Evolutionary conservation across 768 basidiomycete genomes (phyloP), one percentile per base, ranked within the genome.

Genomic region (Kwoniella europaea): DNA sequence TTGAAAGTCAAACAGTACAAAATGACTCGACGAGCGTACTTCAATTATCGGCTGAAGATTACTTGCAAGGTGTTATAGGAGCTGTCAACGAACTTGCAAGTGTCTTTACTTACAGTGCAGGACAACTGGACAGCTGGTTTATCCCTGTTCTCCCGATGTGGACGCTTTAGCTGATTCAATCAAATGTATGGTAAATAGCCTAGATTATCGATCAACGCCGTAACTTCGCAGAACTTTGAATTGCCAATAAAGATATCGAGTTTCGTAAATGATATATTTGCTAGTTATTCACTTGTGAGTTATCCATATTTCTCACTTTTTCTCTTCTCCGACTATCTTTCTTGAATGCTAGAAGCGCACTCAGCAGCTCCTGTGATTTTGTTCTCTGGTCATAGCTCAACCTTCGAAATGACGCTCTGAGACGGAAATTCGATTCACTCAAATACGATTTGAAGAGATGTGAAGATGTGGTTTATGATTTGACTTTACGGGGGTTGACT

Each of bases 381-480:
- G 24, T 24, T 24, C 24, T 24, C 24, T 24, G 24, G 24, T 24
- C 24, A 24, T 63, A 82, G 83, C 73, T 86, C 20, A 86, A 86
- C 66, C 79, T 86, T 16, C 83, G 85, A 68, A 86, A 86, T 71
- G 85, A 86, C 68, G 79, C 82, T 27, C 74, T 85, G 13, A 69
- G 85, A 52, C 81, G 85, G 29, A 79, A 82, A 35, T 86, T 85
- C 68, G 85, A 85, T 75, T 79, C 80, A 20, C 74, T 86, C 63
- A 85, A 86, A 72, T 86, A 85, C 76, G 85, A 85, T 62, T 74
- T 85, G 52, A 85, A 85, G 79, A 72, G 79, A 54, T 82, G 85
- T 44, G 85, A 86, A 66, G 84, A 85, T 72, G 84, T 85, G 6
- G 82, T 85, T n/a, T 85, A 85, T 65, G 84, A 85, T 63, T 71